Percentiles rank a stretch among this genome's conserved stretches.
Conservation (phyloP, 805 yeast species). For the Wickerhamiella qilinensis region DNA sequence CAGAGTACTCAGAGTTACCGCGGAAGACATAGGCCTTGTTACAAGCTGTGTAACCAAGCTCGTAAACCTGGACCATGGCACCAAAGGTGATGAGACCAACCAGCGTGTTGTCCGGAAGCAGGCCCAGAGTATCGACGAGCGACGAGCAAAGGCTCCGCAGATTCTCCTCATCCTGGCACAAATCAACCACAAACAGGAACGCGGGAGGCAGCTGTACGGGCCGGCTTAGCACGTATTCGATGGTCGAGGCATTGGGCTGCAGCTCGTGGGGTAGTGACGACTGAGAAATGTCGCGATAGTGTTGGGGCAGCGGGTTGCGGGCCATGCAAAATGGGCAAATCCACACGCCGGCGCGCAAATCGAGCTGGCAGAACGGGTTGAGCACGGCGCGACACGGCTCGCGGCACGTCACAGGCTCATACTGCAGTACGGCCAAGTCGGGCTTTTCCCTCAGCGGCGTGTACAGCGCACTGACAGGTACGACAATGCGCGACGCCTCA, state of each 20-base stretch:
- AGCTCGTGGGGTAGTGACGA: constrained; percentile 74
- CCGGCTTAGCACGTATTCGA: constrained; percentile 70
- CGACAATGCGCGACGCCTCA: constrained; percentile 81
- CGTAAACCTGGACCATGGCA: constrained; percentile 81
- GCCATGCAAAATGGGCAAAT: constrained; percentile 67
- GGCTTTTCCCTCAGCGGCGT: constrained; percentile 80
- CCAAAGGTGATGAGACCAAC: constrained; percentile 82
- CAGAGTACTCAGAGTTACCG: constrained; percentile 68
- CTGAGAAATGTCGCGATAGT: constrained; percentile 59
- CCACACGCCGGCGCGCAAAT: constrained; percentile 64
- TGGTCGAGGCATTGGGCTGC: constrained; percentile 49
- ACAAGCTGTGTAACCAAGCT: constrained; percentile 50
- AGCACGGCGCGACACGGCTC: constrained; percentile 69
- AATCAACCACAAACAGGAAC: constrained; percentile 70
- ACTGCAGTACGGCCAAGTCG: constrained; percentile 59
- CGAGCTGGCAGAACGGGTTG: constrained; percentile 76
- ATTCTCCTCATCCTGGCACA: constrained; percentile 81
- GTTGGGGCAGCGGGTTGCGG: constrained; percentile 69
- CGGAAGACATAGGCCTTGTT: constrained; percentile 69
- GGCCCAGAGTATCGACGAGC: constrained; percentile 45
- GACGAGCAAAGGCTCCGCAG: constrained; percentile 71
- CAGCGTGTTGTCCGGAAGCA: constrained; percentile 79
- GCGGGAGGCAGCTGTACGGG: constrained; percentile 77
- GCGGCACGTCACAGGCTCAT: constrained; percentile 76
- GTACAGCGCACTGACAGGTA: constrained; percentile 86